Evolutionary conservation across 2,329 filamentous ascomycete genomes (phyloP).

Genomic region (Hypomyces rosellus): DNA sequence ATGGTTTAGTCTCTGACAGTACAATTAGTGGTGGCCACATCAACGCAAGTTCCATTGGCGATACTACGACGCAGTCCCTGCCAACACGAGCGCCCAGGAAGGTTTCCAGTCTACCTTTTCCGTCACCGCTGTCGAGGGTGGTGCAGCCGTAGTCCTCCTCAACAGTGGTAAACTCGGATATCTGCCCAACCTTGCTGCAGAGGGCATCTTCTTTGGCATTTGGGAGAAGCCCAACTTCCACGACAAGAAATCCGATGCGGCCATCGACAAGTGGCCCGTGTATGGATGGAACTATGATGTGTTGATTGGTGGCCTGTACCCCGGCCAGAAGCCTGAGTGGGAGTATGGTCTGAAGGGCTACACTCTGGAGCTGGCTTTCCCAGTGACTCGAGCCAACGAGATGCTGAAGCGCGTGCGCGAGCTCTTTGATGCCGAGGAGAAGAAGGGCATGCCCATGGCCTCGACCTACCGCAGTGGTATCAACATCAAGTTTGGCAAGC

Average conservation of each 20-base stretch:
- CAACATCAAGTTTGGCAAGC: slow-evolving; percentile 46
- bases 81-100: slow-evolving; percentile 35
- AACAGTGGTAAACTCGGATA: slow-evolving; percentile 41
- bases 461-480: slow-evolving; percentile 46
- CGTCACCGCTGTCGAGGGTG: slow-evolving; percentile 37
- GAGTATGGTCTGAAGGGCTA: slow-evolving; percentile 42
- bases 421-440: slow-evolving; percentile 41
- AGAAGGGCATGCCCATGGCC: slow-evolving; percentile 40
- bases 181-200: slow-evolving; percentile 42
- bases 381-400: slow-evolving; percentile 41
- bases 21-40: slow-evolving; percentile 43
- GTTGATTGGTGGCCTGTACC: slow-evolving; percentile 45
- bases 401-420: slow-evolving; percentile 42
- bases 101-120: slow-evolving; percentile 49
- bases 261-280: slow-evolving; percentile 41
- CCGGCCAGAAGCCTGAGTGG: slow-evolving; percentile 42
- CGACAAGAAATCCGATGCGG: slow-evolving; percentile 40
- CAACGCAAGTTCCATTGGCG: slow-evolving; percentile 45
- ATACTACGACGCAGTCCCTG: slow-evolving; percentile 43
- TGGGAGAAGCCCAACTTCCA: slow-evolving; percentile 48
- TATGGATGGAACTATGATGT: slow-evolving; percentile 50
- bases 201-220: slow-evolving; percentile 42
- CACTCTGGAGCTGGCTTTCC: slow-evolving; percentile 47
- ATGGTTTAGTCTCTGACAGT: not conserved
- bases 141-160: slow-evolving; percentile 34